phyloP scores from a whole-genome alignment of 2,329 filamentous ascomycete genomes.

The Fusarium acutatum region DNA sequence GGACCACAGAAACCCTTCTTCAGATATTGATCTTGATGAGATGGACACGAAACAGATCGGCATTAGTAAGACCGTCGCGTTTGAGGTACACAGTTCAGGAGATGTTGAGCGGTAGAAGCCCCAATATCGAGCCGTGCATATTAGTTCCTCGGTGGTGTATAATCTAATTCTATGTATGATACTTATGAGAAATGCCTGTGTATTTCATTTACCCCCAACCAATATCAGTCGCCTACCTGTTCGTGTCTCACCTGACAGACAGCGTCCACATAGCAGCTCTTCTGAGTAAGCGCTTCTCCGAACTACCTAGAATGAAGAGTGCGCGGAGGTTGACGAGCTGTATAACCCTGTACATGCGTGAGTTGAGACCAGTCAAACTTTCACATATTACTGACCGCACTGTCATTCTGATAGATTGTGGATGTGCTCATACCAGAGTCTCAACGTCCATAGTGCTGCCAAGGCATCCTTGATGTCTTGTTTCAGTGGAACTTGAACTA shows the following conservation, averaged over 20 bases:
- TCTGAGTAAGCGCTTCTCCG: neutral
- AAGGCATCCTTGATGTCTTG: neutral
- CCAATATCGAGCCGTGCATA: neutral
- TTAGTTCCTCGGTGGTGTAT: neutral
- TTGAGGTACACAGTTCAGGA: slow-evolving; percentile 27
- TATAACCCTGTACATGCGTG: neutral
- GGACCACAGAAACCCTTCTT: slow-evolving; percentile 24
- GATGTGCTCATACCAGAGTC: slow-evolving; percentile 16
- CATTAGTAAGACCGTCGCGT: slow-evolving; percentile 37
- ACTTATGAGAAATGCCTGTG: neutral
- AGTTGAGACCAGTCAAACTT: neutral
- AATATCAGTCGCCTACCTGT: accelerated
- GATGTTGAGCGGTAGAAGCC: slow-evolving; percentile 1
- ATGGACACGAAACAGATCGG: slow-evolving; percentile 34
- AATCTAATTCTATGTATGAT: neutral
- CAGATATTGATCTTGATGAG: slow-evolving; percentile 38
- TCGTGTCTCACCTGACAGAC: neutral
- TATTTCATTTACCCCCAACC: neutral
- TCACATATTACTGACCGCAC: neutral
- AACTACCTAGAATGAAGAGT: neutral
- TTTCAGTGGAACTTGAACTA: neutral
- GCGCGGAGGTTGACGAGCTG: neutral
- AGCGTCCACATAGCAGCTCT: neutral
- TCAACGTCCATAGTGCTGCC: slow-evolving; percentile 19
- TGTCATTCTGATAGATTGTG: neutral